Conservation (phyloP, 106 monocot genomes). For the Gastrodia elata region DNA sequence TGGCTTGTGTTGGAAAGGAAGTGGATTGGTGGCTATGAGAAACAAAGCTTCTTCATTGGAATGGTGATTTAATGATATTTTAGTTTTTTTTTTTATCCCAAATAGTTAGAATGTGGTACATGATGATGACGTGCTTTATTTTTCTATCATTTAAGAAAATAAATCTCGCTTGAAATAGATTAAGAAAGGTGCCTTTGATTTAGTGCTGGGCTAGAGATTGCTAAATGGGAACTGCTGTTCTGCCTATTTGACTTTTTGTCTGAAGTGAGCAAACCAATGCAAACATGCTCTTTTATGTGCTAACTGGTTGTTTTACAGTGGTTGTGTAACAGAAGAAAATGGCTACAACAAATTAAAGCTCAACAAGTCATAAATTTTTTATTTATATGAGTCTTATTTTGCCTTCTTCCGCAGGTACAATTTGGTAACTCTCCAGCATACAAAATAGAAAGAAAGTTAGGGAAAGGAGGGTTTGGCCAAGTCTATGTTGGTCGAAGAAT, state of each 20-base stretch:
- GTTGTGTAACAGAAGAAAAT: slow-evolving; percentile 4
- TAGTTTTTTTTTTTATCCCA: background rate
- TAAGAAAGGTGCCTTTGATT: background rate
- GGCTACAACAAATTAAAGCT: background rate
- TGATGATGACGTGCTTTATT: background rate
- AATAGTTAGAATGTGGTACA: background rate
- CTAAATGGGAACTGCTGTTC: background rate
- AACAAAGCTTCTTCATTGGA: background rate
- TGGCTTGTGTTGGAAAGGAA: background rate
- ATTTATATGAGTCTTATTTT: background rate
- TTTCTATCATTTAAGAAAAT: background rate
- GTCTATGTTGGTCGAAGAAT: slow-evolving; percentile 96
- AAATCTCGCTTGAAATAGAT: background rate
- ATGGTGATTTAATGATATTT: background rate
- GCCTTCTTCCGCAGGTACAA: slow-evolving; percentile 52
- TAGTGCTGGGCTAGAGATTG: background rate
- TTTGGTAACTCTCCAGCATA: slow-evolving; percentile 91
- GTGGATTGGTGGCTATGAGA: background rate
- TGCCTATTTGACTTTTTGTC: background rate
- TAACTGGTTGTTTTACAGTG: background rate
- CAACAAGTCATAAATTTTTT: background rate
- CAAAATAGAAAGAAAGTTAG: slow-evolving; percentile 95
- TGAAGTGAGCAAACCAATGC: background rate
- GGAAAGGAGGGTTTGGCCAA: slow-evolving; percentile 99
- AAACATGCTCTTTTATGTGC: background rate